phyloP scores from a whole-genome alignment of 345 rosid genomes.

The Corchorus olitorius region DNA sequence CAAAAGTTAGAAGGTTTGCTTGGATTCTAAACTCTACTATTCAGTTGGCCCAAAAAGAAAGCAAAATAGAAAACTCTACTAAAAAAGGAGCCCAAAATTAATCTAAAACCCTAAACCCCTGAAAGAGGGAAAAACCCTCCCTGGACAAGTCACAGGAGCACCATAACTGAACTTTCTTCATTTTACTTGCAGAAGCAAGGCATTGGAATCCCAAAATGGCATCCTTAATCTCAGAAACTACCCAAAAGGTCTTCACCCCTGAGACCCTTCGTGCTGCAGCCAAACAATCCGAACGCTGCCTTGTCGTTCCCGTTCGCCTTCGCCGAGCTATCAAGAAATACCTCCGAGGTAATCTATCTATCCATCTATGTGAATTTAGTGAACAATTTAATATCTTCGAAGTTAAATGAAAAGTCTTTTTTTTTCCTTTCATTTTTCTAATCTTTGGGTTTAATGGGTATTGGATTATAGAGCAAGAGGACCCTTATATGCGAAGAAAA shows the following conservation, averaged over 20 bases:
- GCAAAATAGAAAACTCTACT: not conserved
- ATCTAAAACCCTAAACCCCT: not conserved
- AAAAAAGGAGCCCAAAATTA: not conserved
- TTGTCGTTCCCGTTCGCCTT: slow-evolving; percentile 72
- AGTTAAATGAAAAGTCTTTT: not conserved
- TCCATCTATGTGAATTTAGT: not conserved
- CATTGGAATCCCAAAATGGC: slow-evolving; percentile 37
- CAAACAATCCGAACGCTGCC: slow-evolving; percentile 73
- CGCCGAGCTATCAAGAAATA: slow-evolving; percentile 86
- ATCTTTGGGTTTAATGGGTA: not conserved
- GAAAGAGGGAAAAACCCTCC: not conserved
- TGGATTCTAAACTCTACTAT: no score
- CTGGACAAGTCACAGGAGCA: not conserved
- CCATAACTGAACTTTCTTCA: not conserved
- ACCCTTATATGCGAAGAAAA: slow-evolving; percentile 78
- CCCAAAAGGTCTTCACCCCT: slow-evolving; percentile 47
- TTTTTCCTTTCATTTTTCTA: not conserved
- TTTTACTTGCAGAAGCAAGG: not conserved
- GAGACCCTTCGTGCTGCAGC: slow-evolving; percentile 70
- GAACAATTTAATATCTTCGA: not conserved
- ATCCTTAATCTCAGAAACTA: slow-evolving; percentile 38
- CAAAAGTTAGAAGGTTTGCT: no score
- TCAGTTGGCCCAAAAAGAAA: no score
- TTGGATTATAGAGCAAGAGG: slow-evolving; percentile 63
- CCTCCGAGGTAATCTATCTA: slow-evolving; percentile 51